phyloP scores from a whole-genome alignment of 1,139 yeast species.

The Yamadazyma blattariae region DNA sequence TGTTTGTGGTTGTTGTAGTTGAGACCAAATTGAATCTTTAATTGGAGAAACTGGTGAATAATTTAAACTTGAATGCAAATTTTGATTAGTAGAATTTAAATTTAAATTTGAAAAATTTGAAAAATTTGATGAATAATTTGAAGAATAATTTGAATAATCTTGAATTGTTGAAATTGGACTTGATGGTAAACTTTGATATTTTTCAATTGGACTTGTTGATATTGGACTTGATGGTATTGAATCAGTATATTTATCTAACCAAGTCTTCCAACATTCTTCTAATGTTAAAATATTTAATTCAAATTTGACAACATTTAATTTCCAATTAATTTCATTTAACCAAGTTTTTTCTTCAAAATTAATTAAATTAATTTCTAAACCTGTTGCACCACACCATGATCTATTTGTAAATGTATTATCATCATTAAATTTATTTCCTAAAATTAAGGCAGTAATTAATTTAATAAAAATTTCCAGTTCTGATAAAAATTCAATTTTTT shows the following conservation, averaged over 20 bases:
- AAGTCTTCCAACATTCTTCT: conserved; percentile 48
- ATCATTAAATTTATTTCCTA: conserved; percentile 93
- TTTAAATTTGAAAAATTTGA: not conserved
- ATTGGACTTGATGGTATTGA: conserved; percentile 1
- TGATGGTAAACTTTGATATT: conserved; percentile 19
- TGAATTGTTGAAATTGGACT: conserved; percentile 17
- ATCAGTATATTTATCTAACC: conserved; percentile 35
- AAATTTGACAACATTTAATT: conserved; percentile 43
- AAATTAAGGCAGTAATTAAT: conserved; percentile 67
- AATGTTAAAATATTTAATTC: conserved; percentile 40
- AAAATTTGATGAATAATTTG: conserved; percentile 3
- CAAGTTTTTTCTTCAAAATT: conserved; percentile 72
- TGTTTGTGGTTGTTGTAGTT: conserved; percentile 5
- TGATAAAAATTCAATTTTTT: conserved; percentile 23
- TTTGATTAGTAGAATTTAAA: not conserved
- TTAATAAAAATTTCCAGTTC: conserved; percentile 55
- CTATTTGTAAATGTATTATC: conserved; percentile 94
- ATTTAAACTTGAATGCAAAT: too few relatives aligned
- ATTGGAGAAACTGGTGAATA: conserved; percentile 23
- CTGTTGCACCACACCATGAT: conserved; percentile 96
- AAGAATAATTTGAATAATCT: conserved; percentile 8
- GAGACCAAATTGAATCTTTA: conserved; percentile 26
- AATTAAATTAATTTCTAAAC: conserved; percentile 58
- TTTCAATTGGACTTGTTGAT: conserved; percentile 11
- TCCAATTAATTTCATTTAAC: conserved; percentile 55